A percentile compares a stretch with the other conserved stretches of the same genome.
Evolutionary conservation across 805 yeast species (phyloP).

Genomic region (Candida silvicultrix): DNA sequence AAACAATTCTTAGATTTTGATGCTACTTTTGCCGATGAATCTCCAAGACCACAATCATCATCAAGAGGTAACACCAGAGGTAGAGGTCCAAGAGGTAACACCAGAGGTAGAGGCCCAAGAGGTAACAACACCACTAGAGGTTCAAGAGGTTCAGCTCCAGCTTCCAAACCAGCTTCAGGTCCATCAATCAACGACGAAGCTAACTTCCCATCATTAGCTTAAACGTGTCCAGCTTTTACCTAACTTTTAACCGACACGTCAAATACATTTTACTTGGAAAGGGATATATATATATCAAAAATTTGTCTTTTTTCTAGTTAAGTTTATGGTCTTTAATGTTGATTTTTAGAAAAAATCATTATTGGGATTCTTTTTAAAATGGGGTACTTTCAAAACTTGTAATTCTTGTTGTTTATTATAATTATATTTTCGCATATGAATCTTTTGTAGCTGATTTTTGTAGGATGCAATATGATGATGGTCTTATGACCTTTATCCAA

Average conservation of each 20-base stretch:
- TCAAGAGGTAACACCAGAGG: conserved; percentile 22
- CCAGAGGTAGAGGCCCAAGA: conserved; percentile 20
- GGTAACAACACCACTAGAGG: conserved; percentile 23
- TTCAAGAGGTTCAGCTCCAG: conserved; percentile 13
- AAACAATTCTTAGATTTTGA: conserved; percentile 72
- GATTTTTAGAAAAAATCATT: background rate
- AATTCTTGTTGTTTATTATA: conserved; percentile 1
- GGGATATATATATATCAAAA: no score
- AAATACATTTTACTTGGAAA: no score
- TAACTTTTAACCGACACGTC: background rate
- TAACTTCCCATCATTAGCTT: conserved; percentile 68
- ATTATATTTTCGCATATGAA: conserved; percentile 1
- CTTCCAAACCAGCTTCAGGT: conserved; percentile 26
- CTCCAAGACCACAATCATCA: conserved; percentile 26
- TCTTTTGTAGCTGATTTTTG: no score
- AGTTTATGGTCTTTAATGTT: background rate
- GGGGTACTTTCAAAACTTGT: background rate
- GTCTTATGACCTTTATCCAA: no score
- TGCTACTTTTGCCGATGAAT: conserved; percentile 61
- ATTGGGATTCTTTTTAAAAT: background rate
- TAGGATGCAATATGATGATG: no score
- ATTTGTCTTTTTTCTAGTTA: background rate
- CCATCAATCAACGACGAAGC: conserved; percentile 44
- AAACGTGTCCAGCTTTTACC: conserved; percentile 7
- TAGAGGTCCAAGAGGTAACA: conserved; percentile 18